Base-by-base conservation (phyloP, 2,329 filamentous ascomycete species). In the Fusarium nanum region DNA sequence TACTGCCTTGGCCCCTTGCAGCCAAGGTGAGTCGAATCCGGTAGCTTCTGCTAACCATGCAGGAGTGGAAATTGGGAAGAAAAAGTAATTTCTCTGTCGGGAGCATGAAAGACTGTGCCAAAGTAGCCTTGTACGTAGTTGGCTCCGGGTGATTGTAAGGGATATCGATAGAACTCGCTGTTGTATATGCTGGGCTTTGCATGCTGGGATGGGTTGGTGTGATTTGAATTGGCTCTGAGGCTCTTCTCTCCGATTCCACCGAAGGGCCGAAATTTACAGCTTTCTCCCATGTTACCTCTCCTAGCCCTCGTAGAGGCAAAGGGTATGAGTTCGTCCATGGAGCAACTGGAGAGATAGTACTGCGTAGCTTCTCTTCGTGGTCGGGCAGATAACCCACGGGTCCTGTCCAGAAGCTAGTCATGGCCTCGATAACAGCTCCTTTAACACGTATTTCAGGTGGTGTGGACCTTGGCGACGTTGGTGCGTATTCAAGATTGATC, bases 21-120 rank as follows among this genome's bases (percentile, higher is more conserved):
- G 45, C 20, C 14, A 64, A 9, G 6, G 9, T 57, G 2, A 64
- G 4, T n/a, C 18, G 13, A 27, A 64, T 14, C 1, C 30, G 45
- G 14, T 64, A 64, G 4, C 30, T 57, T 22, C 59, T 45, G n/a
- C 61, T 64, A 5, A 64, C 11, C 10, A 57, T 18, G 9, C 59
- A 64, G 1, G 61, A 64, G 18, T 64, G 41, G 3, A 64, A 64
- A 0, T 59, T 64, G 1, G 59, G 61, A 10, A 64, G 37, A 3
- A 64, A 64, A 1, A 57, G 2, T 1, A 23, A 16, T 8, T 50
- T 57, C 14, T 41, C 20, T 3, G 44, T 41, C 1, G 61, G 40
- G 12, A 64, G 45, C 2, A 2, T 13, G 3, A 64, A 64, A 1
- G 45, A 3, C 6, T 64, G 61, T 6, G 5, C 8, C 10, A 64